Percentiles rank a stretch among this genome's conserved stretches.
phyloP scores from a whole-genome alignment of 106 monocot genomes.

The Chionographis japonica region DNA sequence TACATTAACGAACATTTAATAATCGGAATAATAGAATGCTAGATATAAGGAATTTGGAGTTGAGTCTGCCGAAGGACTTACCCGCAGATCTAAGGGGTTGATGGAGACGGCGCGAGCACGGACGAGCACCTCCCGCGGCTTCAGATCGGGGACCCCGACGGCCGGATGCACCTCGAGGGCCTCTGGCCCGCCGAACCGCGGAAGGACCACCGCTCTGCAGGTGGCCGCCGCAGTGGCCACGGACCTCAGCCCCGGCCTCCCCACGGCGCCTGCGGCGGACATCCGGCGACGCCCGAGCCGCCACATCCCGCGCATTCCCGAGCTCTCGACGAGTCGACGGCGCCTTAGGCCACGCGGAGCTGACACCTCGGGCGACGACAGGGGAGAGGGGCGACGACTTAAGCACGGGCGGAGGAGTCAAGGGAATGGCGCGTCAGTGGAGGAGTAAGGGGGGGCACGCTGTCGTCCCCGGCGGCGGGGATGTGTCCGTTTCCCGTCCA shows the following conservation, averaged over 20 bases:
- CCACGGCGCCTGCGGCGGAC: neutral
- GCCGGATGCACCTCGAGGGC: conserved; percentile 58
- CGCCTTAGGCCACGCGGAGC: neutral
- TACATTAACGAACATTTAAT: too few species aligned
- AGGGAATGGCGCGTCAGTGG: neutral
- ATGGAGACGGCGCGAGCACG: conserved; percentile 86
- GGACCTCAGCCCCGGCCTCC: neutral
- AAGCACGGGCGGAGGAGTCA: neutral
- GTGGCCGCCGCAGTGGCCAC: conserved; percentile 14
- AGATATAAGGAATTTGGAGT: too few species aligned
- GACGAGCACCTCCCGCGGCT: conserved; percentile 82
- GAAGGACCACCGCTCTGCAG: conserved; percentile 73
- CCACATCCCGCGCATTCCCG: conserved; percentile 8
- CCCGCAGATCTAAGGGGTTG: conserved; percentile 83
- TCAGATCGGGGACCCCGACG: conserved; percentile 82
- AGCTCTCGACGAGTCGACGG: neutral
- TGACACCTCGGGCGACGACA: neutral
- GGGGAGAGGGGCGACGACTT: neutral
- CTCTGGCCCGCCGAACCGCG: conserved; percentile 88
- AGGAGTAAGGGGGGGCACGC: neutral
- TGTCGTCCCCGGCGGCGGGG: conserved; percentile 4
- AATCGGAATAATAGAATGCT: too few species aligned
- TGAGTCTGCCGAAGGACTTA: conserved; percentile 9
- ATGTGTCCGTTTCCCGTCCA: conserved; percentile 21
- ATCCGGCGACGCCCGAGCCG: conserved; percentile 5